Evolutionary conservation across 2,329 filamentous ascomycete genomes (phyloP).

Genomic region (Whalleya microplaca): DNA sequence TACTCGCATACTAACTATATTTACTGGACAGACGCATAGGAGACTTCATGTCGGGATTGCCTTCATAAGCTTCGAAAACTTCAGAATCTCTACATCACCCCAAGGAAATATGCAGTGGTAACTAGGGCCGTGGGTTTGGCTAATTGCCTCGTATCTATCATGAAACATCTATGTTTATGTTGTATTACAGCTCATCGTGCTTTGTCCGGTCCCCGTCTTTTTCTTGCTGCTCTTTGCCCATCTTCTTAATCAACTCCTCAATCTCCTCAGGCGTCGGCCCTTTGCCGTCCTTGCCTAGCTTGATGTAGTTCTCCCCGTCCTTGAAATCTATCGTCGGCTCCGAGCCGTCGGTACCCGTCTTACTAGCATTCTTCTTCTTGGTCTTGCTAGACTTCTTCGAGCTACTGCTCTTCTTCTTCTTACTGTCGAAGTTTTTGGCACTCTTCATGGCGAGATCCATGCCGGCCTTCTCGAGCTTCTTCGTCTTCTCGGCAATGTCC

Average conservation of each 20-base stretch:
- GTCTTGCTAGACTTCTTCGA: slow-evolving; percentile 48
- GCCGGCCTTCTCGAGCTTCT: slow-evolving; percentile 71
- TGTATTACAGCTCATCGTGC: slow-evolving; percentile 36
- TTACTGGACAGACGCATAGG: neutral
- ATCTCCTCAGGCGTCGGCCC: slow-evolving; percentile 52
- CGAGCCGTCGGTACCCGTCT: slow-evolving; percentile 37
- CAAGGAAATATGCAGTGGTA: neutral
- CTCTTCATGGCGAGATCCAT: slow-evolving; percentile 73
- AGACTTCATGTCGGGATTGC: neutral
- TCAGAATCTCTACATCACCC: neutral
- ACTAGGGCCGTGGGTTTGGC: slow-evolving; percentile 1
- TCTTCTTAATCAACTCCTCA: slow-evolving; percentile 57
- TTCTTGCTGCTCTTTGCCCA: slow-evolving; percentile 38
- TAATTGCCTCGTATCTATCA: slow-evolving; percentile 27
- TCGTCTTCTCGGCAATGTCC: slow-evolving; percentile 71
- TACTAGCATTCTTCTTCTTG: slow-evolving; percentile 45
- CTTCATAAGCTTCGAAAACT: neutral
- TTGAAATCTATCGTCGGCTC: slow-evolving; percentile 48
- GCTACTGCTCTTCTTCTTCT: slow-evolving; percentile 45
- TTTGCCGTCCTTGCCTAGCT: slow-evolving; percentile 46
- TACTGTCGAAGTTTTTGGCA: slow-evolving; percentile 58
- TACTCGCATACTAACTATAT: neutral
- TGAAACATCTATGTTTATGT: slow-evolving; percentile 27
- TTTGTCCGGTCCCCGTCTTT: slow-evolving; percentile 31
- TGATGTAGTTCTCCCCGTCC: slow-evolving; percentile 39